phyloP scores from a whole-genome alignment of 1,139 yeast genomes.

The Yamadazyma siamensis region DNA sequence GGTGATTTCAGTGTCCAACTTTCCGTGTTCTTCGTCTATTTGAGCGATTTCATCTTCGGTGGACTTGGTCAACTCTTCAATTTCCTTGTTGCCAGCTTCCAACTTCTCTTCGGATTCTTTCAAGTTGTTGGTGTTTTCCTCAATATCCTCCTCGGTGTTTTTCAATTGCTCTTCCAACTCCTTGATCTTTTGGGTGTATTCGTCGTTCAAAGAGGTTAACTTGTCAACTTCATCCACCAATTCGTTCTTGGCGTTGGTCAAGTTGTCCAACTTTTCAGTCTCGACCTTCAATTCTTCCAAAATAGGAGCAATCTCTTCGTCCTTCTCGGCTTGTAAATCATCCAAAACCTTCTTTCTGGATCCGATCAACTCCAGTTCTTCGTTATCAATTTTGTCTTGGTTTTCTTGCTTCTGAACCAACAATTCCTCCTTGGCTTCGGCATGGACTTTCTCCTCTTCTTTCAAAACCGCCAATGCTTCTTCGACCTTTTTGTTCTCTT shows the following conservation, averaged over 20 bases:
- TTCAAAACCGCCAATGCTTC: conserved; percentile 33
- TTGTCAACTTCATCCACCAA: conserved; percentile 33
- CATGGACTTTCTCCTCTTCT: conserved; percentile 30
- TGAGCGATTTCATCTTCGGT: conserved; percentile 24
- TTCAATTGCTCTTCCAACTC: conserved; percentile 37
- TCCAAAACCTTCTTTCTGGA: conserved; percentile 44
- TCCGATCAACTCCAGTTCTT: conserved; percentile 39
- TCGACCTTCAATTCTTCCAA: conserved; percentile 41
- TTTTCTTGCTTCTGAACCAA: conserved; percentile 37
- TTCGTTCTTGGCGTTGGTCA: conserved; percentile 37
- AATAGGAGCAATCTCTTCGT: conserved; percentile 38
- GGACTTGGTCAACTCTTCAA: conserved; percentile 25
- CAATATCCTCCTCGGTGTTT: conserved; percentile 37
- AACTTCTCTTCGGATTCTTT: conserved; percentile 27
- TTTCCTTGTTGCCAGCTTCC: conserved; percentile 32
- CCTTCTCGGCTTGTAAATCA: conserved; percentile 44
- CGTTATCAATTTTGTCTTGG: conserved; percentile 39
- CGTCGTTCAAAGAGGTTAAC: conserved; percentile 30
- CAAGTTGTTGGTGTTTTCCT: conserved; percentile 29
- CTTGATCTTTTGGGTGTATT: conserved; percentile 31
- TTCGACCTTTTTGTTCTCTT: conserved; percentile 36
- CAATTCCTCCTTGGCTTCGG: conserved; percentile 37
- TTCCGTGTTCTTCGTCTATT: conserved; percentile 22
- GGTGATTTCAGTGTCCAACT: conserved; percentile 31
- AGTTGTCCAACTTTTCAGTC: conserved; percentile 34